phyloP scores from a whole-genome alignment of 1,284 basidiomycete genomes.

The Leccinum griseonigrum region DNA sequence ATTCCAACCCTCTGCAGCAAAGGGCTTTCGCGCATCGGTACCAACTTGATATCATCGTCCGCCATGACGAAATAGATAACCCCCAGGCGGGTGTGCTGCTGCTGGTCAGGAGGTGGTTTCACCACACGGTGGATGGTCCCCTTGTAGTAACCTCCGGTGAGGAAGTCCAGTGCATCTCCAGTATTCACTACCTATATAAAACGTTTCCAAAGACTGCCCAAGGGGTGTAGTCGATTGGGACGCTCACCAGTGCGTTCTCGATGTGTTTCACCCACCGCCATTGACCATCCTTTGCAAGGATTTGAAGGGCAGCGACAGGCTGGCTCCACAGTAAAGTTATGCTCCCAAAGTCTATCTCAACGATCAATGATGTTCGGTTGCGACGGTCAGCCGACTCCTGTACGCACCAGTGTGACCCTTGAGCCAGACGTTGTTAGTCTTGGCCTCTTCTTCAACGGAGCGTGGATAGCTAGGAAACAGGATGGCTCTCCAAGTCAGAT shows the following conservation, averaged over 20 bases:
- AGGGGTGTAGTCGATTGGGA: neutral
- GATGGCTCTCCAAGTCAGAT: neutral
- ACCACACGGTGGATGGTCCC: constrained; percentile 46
- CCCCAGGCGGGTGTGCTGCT: constrained; percentile 34
- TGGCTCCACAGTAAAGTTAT: constrained; percentile 61
- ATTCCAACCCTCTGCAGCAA: constrained; percentile 35
- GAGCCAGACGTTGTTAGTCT: constrained; percentile 56
- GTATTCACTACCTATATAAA: constrained; percentile 47
- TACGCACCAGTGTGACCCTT: constrained; percentile 58
- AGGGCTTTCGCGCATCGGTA: constrained; percentile 20
- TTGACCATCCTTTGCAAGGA: constrained; percentile 45
- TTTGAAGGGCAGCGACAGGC: constrained; percentile 58
- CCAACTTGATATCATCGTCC: neutral
- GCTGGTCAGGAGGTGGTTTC: constrained; percentile 34
- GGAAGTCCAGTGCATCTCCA: constrained; percentile 56
- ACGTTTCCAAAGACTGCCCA: neutral
- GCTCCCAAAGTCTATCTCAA: constrained; percentile 50
- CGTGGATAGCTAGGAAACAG: constrained; percentile 37
- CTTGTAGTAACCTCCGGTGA: constrained; percentile 52
- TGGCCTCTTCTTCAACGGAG: constrained; percentile 51
- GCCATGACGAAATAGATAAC: constrained; percentile 43
- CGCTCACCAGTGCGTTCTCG: constrained; percentile 53
- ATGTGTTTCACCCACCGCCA: constrained; percentile 64
- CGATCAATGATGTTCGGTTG: neutral
- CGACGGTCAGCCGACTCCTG: neutral